Conservation (phyloP, 1,139 yeast genomes). For the Hanseniaspora gamundiae region DNA sequence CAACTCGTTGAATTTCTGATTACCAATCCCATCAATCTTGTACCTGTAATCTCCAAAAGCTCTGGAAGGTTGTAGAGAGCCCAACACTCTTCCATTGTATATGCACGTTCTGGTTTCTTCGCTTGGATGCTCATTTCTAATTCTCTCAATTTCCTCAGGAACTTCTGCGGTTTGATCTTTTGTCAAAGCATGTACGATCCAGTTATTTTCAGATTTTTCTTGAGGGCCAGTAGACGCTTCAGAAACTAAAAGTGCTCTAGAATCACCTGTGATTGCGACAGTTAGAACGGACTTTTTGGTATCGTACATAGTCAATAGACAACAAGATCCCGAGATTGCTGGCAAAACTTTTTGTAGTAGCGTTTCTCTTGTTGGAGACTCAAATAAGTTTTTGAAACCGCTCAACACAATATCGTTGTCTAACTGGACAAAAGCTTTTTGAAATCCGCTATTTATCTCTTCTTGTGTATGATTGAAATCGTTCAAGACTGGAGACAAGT, state of each 20-base stretch:
- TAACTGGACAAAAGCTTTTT: constrained; percentile 64
- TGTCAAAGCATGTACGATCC: constrained; percentile 83
- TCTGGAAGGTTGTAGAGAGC: constrained; percentile 90
- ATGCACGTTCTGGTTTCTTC: constrained; percentile 58
- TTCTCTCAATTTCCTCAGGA: constrained; percentile 73
- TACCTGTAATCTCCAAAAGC: constrained; percentile 97
- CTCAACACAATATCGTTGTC: constrained; percentile 81
- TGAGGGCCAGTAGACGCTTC: constrained; percentile 24
- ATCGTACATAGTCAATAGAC: constrained; percentile 76
- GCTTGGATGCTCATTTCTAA: constrained; percentile 80
- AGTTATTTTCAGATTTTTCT: constrained; percentile 26
- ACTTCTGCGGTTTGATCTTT: constrained; percentile 94
- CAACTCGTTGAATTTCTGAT: constrained; percentile 36
- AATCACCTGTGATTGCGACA: constrained; percentile 95
- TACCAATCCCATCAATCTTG: constrained; percentile 51
- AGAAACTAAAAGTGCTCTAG: constrained; percentile 82
- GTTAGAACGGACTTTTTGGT: constrained; percentile 57
- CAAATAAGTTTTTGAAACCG: constrained; percentile 56
- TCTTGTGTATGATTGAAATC: constrained; percentile 25
- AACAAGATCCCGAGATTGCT: constrained; percentile 93
- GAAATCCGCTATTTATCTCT: constrained; percentile 67
- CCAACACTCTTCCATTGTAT: constrained; percentile 81
- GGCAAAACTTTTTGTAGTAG: constrained; percentile 60
- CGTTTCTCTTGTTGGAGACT: constrained; percentile 42
- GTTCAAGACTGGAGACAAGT: constrained; percentile 35